A percentile compares a stretch with the other conserved stretches of the same genome.
Evolutionary conservation across 192 early-diverging fungal species (phyloP).

Genomic region (Phlyctochytrium bullatum): DNA sequence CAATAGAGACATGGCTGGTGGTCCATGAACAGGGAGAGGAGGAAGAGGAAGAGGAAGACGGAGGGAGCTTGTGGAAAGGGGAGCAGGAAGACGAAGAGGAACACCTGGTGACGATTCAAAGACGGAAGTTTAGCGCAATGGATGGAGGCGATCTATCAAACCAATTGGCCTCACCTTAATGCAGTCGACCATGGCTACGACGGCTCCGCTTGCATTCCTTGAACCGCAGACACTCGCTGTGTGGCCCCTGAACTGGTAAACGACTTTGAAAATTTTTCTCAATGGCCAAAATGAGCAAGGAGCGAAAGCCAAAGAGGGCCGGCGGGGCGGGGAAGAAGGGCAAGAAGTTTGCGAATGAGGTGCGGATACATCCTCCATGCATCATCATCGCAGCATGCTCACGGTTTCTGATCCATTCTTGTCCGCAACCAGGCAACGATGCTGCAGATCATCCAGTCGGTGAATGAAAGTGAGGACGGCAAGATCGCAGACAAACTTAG

Average conservation of each 20-base stretch:
- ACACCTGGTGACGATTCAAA: conserved; percentile 18
- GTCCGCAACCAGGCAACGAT: neutral
- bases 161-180: no score
- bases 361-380: no score
- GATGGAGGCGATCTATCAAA: no score
- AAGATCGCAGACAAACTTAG: neutral
- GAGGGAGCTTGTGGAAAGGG: conserved; percentile 28
- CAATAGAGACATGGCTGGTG: conserved; percentile 38
- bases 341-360: neutral
- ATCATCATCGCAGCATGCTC: neutral
- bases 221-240: no score
- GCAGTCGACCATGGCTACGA: no score
- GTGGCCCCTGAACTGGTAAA: no score
- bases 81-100: conserved; percentile 28
- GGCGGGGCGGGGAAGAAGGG: neutral
- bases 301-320: no score
- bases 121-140: neutral
- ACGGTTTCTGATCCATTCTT: no score
- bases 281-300: no score
- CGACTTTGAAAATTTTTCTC: no score
- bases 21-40: conserved; percentile 25
- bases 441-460: neutral
- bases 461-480: neutral
- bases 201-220: no score
- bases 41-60: conserved; percentile 30